Conservation (phyloP, 2,329 filamentous ascomycete genomes). For the Alternaria tenuissima region DNA sequence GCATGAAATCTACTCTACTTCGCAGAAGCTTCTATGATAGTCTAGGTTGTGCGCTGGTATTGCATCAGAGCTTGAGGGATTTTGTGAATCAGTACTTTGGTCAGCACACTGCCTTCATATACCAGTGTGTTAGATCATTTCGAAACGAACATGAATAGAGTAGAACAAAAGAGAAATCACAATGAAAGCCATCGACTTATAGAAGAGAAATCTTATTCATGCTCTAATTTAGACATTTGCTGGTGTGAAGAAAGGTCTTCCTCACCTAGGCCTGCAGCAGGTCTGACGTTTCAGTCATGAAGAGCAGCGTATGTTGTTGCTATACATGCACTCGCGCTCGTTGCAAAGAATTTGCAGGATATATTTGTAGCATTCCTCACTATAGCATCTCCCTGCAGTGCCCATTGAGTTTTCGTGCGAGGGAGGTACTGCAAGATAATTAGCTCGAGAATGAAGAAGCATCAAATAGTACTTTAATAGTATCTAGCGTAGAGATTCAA, state of each 20-base stretch:
- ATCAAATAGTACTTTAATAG: background rate
- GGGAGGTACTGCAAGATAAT: background rate
- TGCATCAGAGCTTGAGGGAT: background rate
- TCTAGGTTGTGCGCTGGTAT: background rate
- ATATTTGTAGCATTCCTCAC: background rate
- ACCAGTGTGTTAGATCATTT: background rate
- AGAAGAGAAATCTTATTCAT: background rate
- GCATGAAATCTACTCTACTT: background rate
- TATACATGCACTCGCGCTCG: rapidly evolving
- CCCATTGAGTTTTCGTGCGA: background rate
- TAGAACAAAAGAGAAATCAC: background rate
- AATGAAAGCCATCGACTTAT: too few species aligned
- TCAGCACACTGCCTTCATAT: background rate
- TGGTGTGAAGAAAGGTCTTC: background rate
- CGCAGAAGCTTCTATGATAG: background rate
- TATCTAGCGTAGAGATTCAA: too few species aligned
- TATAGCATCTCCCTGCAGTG: background rate
- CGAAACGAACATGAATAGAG: background rate
- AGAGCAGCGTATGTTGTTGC: background rate
- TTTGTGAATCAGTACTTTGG: background rate
- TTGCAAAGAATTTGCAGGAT: background rate
- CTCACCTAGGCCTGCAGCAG: background rate
- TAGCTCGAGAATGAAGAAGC: background rate
- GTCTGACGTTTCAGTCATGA: background rate
- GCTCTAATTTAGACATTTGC: too few species aligned